Conservation (phyloP, 495 filamentous ascomycete species). For the Platismatia glauca region DNA sequence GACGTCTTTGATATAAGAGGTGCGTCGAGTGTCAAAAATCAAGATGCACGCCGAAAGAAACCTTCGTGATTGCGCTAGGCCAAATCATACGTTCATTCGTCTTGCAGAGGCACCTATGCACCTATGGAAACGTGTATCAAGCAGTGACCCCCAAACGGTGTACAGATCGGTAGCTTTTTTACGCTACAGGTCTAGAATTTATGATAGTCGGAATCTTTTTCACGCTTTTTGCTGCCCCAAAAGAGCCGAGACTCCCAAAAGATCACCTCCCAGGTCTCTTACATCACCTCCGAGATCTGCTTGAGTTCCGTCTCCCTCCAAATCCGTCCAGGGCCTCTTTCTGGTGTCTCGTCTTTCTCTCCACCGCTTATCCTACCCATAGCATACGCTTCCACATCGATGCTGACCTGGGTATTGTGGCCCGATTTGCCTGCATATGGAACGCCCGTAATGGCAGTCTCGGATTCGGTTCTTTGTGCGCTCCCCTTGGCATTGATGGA, state of each 20-base stretch:
- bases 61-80: no score
- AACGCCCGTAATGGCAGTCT: background rate
- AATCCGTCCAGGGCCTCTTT: background rate
- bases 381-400: background rate
- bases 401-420: background rate
- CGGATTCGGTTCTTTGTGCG: background rate
- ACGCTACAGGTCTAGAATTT: background rate
- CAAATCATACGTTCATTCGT: no score
- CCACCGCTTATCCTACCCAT: background rate
- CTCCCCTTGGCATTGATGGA: background rate
- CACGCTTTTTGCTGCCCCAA: background rate
- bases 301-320: conserved; percentile 2
- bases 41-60: no score
- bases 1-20: background rate
- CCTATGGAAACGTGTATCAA: background rate
- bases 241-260: background rate
- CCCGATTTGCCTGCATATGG: background rate
- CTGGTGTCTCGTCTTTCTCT: background rate
- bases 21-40: no score
- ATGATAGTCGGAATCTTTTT: background rate
- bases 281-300: background rate
- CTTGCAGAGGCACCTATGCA: background rate
- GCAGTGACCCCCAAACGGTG: background rate
- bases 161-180: background rate
- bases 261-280: background rate